Base-by-base conservation (phyloP, 2,329 filamentous ascomycete genomes). In the Colletotrichum shisoi region DNA sequence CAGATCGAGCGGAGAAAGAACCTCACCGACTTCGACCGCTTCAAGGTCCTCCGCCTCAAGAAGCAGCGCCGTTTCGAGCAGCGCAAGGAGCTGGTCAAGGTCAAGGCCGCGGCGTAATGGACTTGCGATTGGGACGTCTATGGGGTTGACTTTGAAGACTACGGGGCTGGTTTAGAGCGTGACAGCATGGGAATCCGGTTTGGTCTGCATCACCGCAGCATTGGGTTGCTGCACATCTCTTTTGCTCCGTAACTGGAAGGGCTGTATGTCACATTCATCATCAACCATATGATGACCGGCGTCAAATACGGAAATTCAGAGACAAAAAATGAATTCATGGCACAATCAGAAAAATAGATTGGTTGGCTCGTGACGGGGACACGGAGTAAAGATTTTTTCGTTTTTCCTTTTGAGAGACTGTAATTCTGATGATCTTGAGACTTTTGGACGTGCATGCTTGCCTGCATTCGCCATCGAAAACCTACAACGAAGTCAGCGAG, bases 11-110 rank as follows among this genome's bases (percentile, higher is more conserved):
- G 92, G 85, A 91, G 95, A 87, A 91, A 91, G 85, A 88, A 89
- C 78, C 87, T 99, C 74, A 96, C 90, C 84, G 95, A 99, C 88
- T 99, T 99, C 81, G 95, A 99, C 87, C 91, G 95, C 83, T 99
- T 98, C 93, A 97, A 99, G 92, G 95, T 98, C 78, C 87, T 98
- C 89, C 91, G 94, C 84, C 87, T 98, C 85, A 96, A 94, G 91
- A 99, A 99, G 90, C 94, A 97, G 91, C 92, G 94, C 82, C 92
- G 94, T 81, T 98, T 96, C 85, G 94, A 97, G 88, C 91, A 97
- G 84, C 91, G 91, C 85, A 98, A 97, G 91, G 90, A 92, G 78
- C 87, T 96, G 80, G 92, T 93, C 80, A 96, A 97, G 89, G 85
- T 96, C 84, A 91, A 91, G 86, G 90, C 91, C 77, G 84, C 90